A percentile compares a stretch with the other conserved stretches of the same genome.
phyloP scores from a whole-genome alignment of 2,329 filamentous ascomycete genomes.

The Pseudogymnoascus sp. region DNA sequence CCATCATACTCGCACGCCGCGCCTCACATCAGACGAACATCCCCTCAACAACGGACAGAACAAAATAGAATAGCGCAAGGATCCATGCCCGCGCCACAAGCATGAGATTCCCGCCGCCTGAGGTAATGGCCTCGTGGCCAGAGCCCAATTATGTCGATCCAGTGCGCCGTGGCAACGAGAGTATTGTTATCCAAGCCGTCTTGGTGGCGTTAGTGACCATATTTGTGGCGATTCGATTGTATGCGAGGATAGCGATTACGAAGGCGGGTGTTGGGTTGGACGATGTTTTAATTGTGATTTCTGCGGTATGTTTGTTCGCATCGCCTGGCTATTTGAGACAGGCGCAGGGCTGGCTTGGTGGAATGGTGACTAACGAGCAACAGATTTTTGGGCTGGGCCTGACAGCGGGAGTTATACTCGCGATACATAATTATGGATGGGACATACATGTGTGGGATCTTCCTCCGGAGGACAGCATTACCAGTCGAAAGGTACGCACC shows the following conservation, averaged over 20 bases:
- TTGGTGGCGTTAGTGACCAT: conserved; percentile 34
- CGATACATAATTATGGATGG: conserved; percentile 30
- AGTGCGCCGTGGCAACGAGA: conserved; percentile 35
- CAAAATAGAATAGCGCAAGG: background rate
- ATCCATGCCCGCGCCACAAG: background rate
- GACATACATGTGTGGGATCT: conserved; percentile 38
- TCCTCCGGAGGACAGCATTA: conserved; percentile 23
- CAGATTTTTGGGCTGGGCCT: conserved; percentile 32
- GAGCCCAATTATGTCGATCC: conserved; percentile 41
- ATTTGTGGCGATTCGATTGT: conserved; percentile 38
- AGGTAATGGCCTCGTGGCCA: conserved; percentile 38
- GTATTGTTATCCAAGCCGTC: conserved; percentile 36
- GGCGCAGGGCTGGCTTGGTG: background rate
- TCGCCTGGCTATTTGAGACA: background rate
- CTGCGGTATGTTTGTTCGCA: conserved; percentile 28
- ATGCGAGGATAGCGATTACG: conserved; percentile 38
- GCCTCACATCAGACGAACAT: background rate
- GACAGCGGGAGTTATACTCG: conserved; percentile 29
- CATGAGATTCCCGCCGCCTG: conserved; percentile 36
- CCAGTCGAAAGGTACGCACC: conserved; percentile 27
- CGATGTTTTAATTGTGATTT: conserved; percentile 38
- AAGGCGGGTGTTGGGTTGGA: conserved; percentile 39
- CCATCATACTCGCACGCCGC: background rate
- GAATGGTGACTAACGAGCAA: conserved; percentile 11
- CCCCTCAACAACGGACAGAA: background rate